These are phyloP conservation scores for Tuber brumale DNA, from an alignment of 495 filamentous ascomycete species.

Conservation along the genomic window DNA sequence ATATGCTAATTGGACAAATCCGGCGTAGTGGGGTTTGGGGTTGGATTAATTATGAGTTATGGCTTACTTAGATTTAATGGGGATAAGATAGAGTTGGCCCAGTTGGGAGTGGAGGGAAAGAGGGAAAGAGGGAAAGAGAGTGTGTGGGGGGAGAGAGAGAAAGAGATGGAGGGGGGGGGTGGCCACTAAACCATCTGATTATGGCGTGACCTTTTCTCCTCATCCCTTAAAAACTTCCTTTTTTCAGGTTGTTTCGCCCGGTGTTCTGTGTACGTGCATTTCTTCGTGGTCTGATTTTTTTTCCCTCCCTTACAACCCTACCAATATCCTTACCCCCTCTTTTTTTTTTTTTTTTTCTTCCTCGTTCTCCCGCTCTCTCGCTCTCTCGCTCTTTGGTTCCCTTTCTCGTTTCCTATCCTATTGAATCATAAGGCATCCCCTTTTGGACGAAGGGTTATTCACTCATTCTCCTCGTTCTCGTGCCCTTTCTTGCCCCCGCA, in stretches of 20 bases:
- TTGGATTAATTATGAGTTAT: not conserved
- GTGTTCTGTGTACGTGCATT: conserved; percentile 25
- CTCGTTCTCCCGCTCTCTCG: no score
- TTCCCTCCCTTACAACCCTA: conserved; percentile 1
- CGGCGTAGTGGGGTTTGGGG: not conserved
- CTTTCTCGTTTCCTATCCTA: not conserved
- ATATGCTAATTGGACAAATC: not conserved
- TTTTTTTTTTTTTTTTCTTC: not conserved
- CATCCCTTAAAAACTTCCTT: conserved; percentile 14
- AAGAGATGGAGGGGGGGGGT: conserved; percentile 9
- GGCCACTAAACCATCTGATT: conserved; percentile 26
- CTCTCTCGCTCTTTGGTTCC: not conserved
- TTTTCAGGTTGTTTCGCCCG: conserved; percentile 24
- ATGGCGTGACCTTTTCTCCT: conserved; percentile 37
- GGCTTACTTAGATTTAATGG: not conserved
- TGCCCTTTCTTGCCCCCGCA: not conserved
- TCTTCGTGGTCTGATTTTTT: conserved; percentile 36
- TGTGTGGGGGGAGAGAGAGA: not conserved
- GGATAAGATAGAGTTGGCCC: conserved; percentile 2
- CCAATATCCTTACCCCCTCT: not conserved
- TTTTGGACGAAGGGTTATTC: not conserved
- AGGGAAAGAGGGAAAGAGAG: conserved; percentile 11
- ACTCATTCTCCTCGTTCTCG: not conserved
- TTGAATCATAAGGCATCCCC: not conserved
- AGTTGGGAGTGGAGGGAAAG: no score